Base-by-base conservation (phyloP, 1,139 yeast genomes). In the Meyerozyma elateridarum region DNA sequence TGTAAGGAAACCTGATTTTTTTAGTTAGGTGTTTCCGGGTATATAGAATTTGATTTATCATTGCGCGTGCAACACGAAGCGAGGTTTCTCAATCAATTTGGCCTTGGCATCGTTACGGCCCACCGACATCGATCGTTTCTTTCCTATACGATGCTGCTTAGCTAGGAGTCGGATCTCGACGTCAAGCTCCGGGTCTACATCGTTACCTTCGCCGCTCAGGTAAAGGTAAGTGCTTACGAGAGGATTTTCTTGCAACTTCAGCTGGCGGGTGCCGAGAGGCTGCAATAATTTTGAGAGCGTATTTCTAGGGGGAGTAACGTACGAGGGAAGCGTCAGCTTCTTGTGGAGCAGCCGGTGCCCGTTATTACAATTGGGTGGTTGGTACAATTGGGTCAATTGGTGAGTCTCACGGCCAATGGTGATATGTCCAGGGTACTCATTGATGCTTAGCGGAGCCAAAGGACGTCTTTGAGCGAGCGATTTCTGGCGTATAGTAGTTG, bases 291-390 rank as follows among this genome's bases (percentile, higher is more conserved):
- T n/a, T n/a, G n/a, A n/a, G n/a, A n/a, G n/a, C n/a, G n/a, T n/a
- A 11, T 39, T 48, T 31, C 66, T 48, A 4, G 60, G 52, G 5
- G 70, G 70, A 5, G 69, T 63, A 35, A 60, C 46, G 39, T 45
- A 62, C 30, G 55, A 45, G 4, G 69, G 69, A 29, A 60, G 41
- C 15, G 46, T 45, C 36, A 50, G 49, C 41, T 50, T 57, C 42
- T 61, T 64, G 45, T 64, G 71, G 28, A 54, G 43, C 1, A 68
- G 52, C 30, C 56, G 54, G 28, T 56, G 55, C 29, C 55, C 68
- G 42, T 61, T 64, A 36, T 57, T 45, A 39, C 37, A 55, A 42
- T 49, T 57, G 13, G 46, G 38, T 8, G 70, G 69, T 19, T 61
- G 56, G 38, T 42, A 44, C 29, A 40, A 16, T 9, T 43, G 42